Base-by-base conservation (phyloP, 495 filamentous ascomycete genomes). In the Aspergillus kassunensis region DNA sequence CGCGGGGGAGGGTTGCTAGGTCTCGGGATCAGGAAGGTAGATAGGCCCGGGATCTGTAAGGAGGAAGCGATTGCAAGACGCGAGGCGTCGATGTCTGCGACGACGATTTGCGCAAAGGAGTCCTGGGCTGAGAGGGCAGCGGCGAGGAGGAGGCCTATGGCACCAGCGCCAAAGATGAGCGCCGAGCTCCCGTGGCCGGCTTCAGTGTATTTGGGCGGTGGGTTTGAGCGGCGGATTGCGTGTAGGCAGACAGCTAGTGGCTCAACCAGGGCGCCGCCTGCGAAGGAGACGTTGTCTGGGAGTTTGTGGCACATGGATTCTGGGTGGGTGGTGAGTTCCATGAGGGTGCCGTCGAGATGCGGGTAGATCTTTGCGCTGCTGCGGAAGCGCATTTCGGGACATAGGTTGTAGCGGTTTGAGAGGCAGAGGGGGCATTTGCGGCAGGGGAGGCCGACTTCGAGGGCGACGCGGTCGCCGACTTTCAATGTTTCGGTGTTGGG, bases 401-500 rank as follows among this genome's bases (percentile, higher is more conserved):
- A 96, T 71, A 96, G 88, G 67, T 95, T 96, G 66, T 95, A 93
- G 44, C 89, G 76, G 21, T 86, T n/a, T 15, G 39, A 16, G 16
- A 58, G 57, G 65, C 89, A 95, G 19, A 85, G 69, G 7, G 76
- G 71, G 64, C 89, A 95, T 37, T 72, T 57, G 21, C 77, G 77
- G 61, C 89, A 95, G n/a, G 88, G 87, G 8, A 89, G 68, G n/a
- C 88, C 88, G 59, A 90, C 86, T 72, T 93, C 89, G 15, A 93
- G 73, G 0, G 87, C 88, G n/a, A 93, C 87, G 21, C 80, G 80
- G 63, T 93, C 89, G 30, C 88, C 89, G 63, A 67, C 52, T 51
- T 69, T 66, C 6, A 73, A 61, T 36, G 25, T 61, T n/a, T 60
- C 58, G 0, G 71, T 68, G 18, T 68, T 61, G 42, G 72, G 74